Evolutionary conservation across 1,284 basidiomycete genomes (phyloP), one percentile per base, ranked within the genome.

Genomic region (Termitomyces sp.): DNA sequence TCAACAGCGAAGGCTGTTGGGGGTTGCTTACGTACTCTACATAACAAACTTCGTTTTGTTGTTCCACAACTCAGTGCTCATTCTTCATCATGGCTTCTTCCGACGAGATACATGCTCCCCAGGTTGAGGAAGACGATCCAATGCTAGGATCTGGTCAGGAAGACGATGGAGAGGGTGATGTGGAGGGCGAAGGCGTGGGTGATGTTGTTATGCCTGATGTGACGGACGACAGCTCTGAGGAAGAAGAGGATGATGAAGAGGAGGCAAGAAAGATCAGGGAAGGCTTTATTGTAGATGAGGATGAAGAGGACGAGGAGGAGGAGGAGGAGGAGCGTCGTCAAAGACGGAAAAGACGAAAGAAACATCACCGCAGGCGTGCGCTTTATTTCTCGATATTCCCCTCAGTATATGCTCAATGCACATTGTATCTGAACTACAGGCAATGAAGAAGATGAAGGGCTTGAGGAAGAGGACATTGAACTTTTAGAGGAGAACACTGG

Each of bases 381-480:
- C 72, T 33, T 44, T 52, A 17, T 54, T 52, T 52, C 50, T 31
- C 56, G 30, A 12, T 21, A 15, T 44, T 28, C 34, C 50, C 53
- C 26, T 51, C 31, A 9, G 50, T 47, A 15, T 49, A 21, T 39
- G 31, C 46, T 50, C 31, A 58, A 34, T 9, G 26, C 28, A 39
- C 9, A 5, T 39, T n/a, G 2, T 39, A 12, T 53, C 33, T 7
- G 40, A 19, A 52, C 28, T 50, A 33, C 38, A 69, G 65, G 62
- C 70, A 79, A 77, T 58, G 79, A 79, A 50, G 81, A 83, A 55
- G 83, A 88, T 28, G 84, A 87, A 56, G 90, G 78, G n/a, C 75
- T 98, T 43, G 94, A 97, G 62, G 96, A 98, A 53, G 97, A 99
- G 65, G 97, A 99, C 67, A 73, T 99, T 52, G 95, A 96, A 52